phyloP scores from a whole-genome alignment of 2,329 filamentous ascomycete genomes.

The Neonectria sp. region DNA sequence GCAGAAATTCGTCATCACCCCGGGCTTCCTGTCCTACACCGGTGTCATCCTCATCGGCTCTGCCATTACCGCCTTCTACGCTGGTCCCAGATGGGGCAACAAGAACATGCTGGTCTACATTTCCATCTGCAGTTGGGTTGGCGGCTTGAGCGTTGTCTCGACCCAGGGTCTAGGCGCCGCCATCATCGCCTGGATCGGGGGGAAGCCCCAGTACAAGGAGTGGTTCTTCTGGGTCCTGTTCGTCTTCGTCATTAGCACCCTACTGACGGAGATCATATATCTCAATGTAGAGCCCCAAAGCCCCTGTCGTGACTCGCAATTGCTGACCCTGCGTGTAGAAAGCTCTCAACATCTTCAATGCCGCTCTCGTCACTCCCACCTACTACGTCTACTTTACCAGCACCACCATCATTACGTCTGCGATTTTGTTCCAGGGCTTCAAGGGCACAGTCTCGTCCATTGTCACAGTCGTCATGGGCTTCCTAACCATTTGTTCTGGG shows the following conservation, averaged over 20 bases:
- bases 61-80: slow-evolving; percentile 81
- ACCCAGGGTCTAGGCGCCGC: slow-evolving; percentile 94
- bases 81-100: slow-evolving; percentile 90
- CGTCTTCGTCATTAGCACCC: slow-evolving; percentile 90
- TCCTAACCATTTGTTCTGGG: slow-evolving; percentile 92
- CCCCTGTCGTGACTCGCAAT: slow-evolving; percentile 18
- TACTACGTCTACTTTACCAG: slow-evolving; percentile 99
- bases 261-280: slow-evolving; percentile 94
- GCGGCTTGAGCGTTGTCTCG: slow-evolving; percentile 93
- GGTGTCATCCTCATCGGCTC: slow-evolving; percentile 86
- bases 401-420: slow-evolving; percentile 93
- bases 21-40: slow-evolving; percentile 88
- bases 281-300: slow-evolving; percentile 81
- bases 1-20: slow-evolving; percentile 87
- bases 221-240: slow-evolving; percentile 97
- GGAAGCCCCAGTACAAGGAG: slow-evolving; percentile 91
- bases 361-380: slow-evolving; percentile 95
- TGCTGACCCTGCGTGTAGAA: slow-evolving; percentile 75
- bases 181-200: slow-evolving; percentile 87
- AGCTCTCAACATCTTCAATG: slow-evolving; percentile 98
- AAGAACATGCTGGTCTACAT: slow-evolving; percentile 99
- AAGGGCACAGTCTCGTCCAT: slow-evolving; percentile 88
- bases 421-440: slow-evolving; percentile 93
- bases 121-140: slow-evolving; percentile 94
- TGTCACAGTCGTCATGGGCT: slow-evolving; percentile 91